phyloP scores from a whole-genome alignment of 129 eudicot species.

The Deinandra increscens region DNA sequence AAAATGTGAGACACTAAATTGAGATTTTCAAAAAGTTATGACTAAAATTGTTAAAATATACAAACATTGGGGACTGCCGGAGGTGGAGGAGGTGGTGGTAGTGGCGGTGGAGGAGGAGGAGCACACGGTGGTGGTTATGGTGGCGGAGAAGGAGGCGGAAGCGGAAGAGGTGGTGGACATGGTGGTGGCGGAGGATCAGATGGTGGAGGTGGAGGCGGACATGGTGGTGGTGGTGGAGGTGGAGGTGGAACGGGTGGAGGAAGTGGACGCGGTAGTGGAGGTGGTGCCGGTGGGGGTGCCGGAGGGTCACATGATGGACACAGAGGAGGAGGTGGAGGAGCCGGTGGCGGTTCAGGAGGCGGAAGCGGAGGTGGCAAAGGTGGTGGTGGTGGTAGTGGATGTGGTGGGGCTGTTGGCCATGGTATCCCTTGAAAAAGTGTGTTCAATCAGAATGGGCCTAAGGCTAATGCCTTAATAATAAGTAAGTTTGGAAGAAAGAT shows the following conservation, averaged over 20 bases:
- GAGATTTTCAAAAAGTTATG: too few relatives aligned
- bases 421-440: conserved; percentile 32
- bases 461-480: neutral
- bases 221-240: conserved; percentile 46
- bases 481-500: conserved; percentile 25
- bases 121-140: conserved; percentile 52
- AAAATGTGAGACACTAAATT: too few relatives aligned
- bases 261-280: conserved; percentile 34
- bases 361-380: conserved; percentile 34
- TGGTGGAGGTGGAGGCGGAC: conserved; percentile 54
- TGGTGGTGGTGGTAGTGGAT: conserved; percentile 35
- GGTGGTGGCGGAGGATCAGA: conserved; percentile 53
- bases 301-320: conserved; percentile 37
- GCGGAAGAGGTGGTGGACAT: conserved; percentile 44
- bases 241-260: conserved; percentile 46
- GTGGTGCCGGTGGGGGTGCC: conserved; percentile 43
- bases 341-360: conserved; percentile 32
- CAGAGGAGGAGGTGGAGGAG: conserved; percentile 31
- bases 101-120: conserved; percentile 44
- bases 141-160: conserved; percentile 51
- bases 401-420: conserved; percentile 40
- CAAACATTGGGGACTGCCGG: too few relatives aligned
- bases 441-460: neutral
- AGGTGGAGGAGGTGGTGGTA: conserved; percentile 42
- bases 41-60: too few relatives aligned